Evolutionary conservation across 2,329 filamentous ascomycete genomes (phyloP).

Genomic region (Oidium heveae): DNA sequence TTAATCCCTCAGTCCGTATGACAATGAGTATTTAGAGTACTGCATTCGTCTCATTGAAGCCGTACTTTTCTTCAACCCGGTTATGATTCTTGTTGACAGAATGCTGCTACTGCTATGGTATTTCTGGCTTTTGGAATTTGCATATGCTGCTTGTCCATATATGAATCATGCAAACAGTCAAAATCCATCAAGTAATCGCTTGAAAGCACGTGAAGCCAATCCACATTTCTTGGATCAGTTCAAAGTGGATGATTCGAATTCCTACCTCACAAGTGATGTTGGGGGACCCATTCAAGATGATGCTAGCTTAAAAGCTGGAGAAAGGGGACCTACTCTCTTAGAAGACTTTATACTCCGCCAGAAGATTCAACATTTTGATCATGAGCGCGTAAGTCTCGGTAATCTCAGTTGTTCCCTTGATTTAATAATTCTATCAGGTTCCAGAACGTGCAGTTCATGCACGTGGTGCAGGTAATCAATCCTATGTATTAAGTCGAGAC

Average conservation of each 20-base stretch:
- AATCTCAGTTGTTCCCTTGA: neutral
- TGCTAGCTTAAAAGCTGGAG: constrained; percentile 38
- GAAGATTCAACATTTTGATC: constrained; percentile 46
- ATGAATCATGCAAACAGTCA: constrained; percentile 14
- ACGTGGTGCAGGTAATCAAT: constrained; percentile 26
- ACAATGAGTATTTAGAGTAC: too few relatives aligned
- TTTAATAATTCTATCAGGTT: constrained; percentile 15
- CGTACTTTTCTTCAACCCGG: too few relatives aligned
- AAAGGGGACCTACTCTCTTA: constrained; percentile 38
- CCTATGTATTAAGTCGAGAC: neutral
- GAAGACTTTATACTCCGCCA: constrained; percentile 52
- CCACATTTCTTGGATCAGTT: constrained; percentile 16
- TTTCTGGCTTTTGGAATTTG: constrained; percentile 7
- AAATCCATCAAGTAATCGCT: constrained; percentile 2
- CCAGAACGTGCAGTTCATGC: constrained; percentile 45
- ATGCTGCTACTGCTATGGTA: neutral
- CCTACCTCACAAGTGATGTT: constrained; percentile 37
- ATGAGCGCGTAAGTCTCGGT: constrained; percentile 30
- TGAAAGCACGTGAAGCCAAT: constrained; percentile 1
- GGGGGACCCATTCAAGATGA: constrained; percentile 45
- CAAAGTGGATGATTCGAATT: constrained; percentile 25
- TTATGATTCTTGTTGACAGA: too few relatives aligned
- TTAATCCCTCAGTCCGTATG: too few relatives aligned
- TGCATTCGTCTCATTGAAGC: too few relatives aligned
- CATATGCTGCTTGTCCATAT: constrained; percentile 17